These are phyloP conservation scores for Mucor circinelloides DNA, from an alignment of 371 early-diverging fungal species.

Conservation along the genomic window DNA sequence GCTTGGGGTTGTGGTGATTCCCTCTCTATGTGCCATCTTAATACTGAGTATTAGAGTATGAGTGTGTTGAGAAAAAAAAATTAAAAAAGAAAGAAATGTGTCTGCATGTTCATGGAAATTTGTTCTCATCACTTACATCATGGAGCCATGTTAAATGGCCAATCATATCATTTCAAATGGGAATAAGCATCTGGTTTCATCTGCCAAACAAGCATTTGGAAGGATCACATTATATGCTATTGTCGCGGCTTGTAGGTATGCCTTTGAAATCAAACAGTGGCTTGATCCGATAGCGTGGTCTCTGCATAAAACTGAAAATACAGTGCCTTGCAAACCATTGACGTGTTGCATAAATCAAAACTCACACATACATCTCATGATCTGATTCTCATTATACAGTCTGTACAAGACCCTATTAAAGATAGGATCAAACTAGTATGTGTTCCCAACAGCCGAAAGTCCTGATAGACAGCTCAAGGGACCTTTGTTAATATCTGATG, in stretches of 20 bases:
- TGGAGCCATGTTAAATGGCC: neutral
- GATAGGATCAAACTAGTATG: too few species aligned
- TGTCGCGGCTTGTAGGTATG: too few species aligned
- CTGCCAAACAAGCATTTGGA: neutral
- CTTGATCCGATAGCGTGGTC: neutral
- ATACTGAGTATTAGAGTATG: neutral
- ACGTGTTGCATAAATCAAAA: neutral
- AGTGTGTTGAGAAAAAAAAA: neutral
- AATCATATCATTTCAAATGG: neutral
- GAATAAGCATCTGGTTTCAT: neutral
- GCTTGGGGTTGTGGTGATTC: constrained; percentile 53
- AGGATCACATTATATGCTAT: neutral
- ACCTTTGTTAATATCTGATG: neutral
- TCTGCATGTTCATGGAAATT: neutral
- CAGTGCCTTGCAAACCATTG: neutral
- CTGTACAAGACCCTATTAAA: too few species aligned
- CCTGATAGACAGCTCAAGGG: too few species aligned
- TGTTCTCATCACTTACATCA: neutral
- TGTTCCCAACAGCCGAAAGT: too few species aligned
- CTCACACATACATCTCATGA: too few species aligned
- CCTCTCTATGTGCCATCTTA: constrained; percentile 52
- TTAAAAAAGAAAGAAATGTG: neutral
- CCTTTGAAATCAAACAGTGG: neutral
- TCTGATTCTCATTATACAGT: too few species aligned
- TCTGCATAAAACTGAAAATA: neutral